These are phyloP conservation scores for Lobulomyces angularis DNA, from an alignment of 192 early-diverging fungal genomes.

Conservation along the genomic window DNA sequence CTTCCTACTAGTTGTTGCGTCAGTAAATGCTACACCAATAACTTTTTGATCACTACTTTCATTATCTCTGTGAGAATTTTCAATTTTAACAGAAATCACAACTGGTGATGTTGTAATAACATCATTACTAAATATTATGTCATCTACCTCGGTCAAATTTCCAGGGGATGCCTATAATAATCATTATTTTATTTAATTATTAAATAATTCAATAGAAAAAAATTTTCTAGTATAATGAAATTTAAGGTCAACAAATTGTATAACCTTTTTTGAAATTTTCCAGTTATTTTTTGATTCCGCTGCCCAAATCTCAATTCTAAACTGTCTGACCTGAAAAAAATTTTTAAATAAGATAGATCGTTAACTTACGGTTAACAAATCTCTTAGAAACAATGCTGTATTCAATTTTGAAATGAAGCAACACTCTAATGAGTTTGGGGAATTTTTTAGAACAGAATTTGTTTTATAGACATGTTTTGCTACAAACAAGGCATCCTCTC, in stretches of 20 bases:
- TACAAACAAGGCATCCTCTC: conserved; percentile 75
- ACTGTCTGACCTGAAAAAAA: conserved; percentile 57
- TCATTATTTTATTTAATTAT: no score
- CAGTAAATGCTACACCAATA: conserved; percentile 82
- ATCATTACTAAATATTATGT: conserved; percentile 65
- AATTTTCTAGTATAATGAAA: conserved; percentile 7
- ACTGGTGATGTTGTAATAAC: conserved; percentile 65
- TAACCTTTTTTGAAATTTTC: conserved; percentile 17
- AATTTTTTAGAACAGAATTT: conserved; percentile 78
- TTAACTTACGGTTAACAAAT: not conserved
- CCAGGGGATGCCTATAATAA: conserved; percentile 94
- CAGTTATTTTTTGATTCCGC: conserved; percentile 16
- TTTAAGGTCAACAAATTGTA: not conserved
- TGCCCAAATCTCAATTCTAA: conserved; percentile 77
- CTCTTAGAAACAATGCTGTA: not conserved
- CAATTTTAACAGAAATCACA: conserved; percentile 64
- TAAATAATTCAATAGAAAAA: no score
- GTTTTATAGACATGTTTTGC: conserved; percentile 84
- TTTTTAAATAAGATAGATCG: conserved; percentile 64
- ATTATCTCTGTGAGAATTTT: no score
- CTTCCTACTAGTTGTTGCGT: conserved; percentile 60
- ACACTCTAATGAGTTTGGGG: no score
- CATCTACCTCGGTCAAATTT: conserved; percentile 83
- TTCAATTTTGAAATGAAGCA: conserved; percentile 6
- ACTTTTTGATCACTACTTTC: conserved; percentile 50